Evolutionary conservation across 495 filamentous ascomycete genomes (phyloP).

Genomic region (Hypoxylon lienhwacheense): DNA sequence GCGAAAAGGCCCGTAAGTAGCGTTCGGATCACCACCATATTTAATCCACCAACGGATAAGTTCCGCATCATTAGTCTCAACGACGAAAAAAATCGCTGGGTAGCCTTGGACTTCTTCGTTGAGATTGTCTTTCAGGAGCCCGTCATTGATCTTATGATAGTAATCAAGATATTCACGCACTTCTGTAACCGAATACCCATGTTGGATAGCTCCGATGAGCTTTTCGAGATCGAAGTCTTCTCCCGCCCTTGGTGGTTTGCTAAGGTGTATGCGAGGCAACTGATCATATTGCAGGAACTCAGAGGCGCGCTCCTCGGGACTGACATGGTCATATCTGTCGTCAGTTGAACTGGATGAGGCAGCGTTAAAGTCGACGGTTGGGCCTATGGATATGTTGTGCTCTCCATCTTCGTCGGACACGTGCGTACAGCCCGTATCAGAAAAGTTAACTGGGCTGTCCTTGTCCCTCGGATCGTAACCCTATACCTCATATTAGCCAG

Average conservation of each 20-base stretch:
- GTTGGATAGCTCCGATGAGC: conserved; percentile 36
- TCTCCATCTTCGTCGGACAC: conserved; percentile 13
- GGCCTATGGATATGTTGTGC: conserved; percentile 12
- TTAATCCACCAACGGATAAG: conserved; percentile 42
- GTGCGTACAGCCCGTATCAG: conserved; percentile 10
- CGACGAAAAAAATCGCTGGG: conserved; percentile 50
- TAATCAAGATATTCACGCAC: conserved; percentile 33
- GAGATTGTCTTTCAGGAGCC: conserved; percentile 28
- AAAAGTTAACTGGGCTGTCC: conserved; percentile 13
- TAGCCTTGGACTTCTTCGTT: conserved; percentile 40
- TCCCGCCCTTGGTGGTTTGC: background rate
- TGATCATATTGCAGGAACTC: conserved; percentile 22
- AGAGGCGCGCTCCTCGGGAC: background rate
- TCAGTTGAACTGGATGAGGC: conserved; percentile 15
- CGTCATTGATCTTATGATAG: conserved; percentile 19
- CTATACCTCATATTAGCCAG: conserved; percentile 1
- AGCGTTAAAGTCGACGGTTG: conserved; percentile 10
- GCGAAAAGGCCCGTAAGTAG: conserved; percentile 24
- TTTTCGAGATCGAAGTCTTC: conserved; percentile 22
- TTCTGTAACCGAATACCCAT: conserved; percentile 18
- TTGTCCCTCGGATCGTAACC: conserved; percentile 10
- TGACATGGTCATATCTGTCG: conserved; percentile 9
- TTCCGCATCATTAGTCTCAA: conserved; percentile 44
- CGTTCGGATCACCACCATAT: conserved; percentile 43
- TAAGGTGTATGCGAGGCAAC: conserved; percentile 15